Conservation (phyloP, 1,139 yeast species). For the Petasospora rhodanensis region DNA sequence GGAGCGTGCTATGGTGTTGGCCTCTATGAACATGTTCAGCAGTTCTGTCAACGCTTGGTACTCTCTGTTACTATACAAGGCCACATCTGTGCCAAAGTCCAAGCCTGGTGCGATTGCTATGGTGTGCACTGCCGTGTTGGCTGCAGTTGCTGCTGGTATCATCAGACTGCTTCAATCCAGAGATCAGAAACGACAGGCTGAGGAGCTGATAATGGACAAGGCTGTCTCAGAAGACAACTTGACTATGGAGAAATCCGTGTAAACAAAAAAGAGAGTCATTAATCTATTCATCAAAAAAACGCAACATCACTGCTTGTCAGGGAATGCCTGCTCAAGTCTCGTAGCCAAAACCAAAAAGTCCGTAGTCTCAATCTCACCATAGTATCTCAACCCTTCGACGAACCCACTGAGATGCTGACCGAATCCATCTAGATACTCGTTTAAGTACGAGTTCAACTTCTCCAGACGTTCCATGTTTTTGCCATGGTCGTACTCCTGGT, state of each 20-base stretch:
- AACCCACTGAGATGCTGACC: conserved; percentile 51
- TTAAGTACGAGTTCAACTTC: conserved; percentile 45
- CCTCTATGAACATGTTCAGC: conserved; percentile 61
- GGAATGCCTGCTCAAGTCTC: conserved; percentile 39
- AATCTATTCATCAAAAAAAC: not conserved
- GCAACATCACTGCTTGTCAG: conserved; percentile 6
- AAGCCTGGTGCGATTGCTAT: conserved; percentile 52
- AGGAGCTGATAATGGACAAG: conserved; percentile 1
- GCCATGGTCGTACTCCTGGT: conserved; percentile 35
- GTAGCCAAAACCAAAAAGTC: conserved; percentile 50
- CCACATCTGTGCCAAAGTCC: conserved; percentile 47
- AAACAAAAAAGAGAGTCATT: too few species aligned
- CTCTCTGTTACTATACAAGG: conserved; percentile 48
- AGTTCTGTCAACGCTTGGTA: conserved; percentile 64
- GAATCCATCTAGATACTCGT: conserved; percentile 51
- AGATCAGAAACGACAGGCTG: too few species aligned
- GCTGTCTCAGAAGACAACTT: too few species aligned
- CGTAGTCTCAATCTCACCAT: conserved; percentile 63
- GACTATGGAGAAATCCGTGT: too few species aligned
- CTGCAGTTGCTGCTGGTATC: conserved; percentile 30
- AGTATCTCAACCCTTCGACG: conserved; percentile 48
- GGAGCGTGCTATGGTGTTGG: conserved; percentile 53
- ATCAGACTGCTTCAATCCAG: conserved; percentile 36
- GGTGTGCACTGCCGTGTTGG: conserved; percentile 43
- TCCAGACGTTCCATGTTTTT: conserved; percentile 40